Percentiles rank a stretch among this genome's conserved stretches.
Conservation (phyloP, 148 eudicot genomes). For the Vaccinium vitisidaea region DNA sequence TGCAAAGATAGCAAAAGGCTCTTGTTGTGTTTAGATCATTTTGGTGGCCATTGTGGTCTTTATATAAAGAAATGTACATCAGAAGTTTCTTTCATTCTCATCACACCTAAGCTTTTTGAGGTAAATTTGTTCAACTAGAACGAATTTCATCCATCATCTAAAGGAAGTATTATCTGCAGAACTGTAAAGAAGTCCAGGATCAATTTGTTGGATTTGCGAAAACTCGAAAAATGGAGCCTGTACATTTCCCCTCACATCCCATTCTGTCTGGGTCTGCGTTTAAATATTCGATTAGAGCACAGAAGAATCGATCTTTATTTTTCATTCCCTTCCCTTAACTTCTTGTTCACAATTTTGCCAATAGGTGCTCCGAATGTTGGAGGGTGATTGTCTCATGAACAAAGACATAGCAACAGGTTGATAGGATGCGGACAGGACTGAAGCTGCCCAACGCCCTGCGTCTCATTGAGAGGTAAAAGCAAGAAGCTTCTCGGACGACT, state of each 20-base stretch:
- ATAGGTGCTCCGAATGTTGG: slow-evolving; percentile 77
- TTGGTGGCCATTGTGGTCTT: background rate
- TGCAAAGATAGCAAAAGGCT: background rate
- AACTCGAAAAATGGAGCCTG: background rate
- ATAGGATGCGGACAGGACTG: background rate
- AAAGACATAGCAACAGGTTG: background rate
- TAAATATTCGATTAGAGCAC: background rate
- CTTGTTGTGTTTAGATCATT: background rate
- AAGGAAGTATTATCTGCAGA: background rate
- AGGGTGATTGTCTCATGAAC: slow-evolving; percentile 41
- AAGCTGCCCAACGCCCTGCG: background rate
- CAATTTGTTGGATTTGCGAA: background rate
- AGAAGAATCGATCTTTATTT: background rate
- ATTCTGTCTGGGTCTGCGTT: background rate
- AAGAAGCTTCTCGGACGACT: background rate
- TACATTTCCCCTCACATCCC: background rate
- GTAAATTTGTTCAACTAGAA: background rate
- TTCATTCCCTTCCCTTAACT: background rate
- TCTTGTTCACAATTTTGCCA: background rate
- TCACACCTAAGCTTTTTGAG: background rate
- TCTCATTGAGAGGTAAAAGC: background rate
- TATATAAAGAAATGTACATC: background rate
- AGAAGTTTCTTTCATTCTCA: background rate
- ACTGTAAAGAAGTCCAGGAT: background rate
- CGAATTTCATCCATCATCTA: background rate